A percentile compares a stretch with the other conserved stretches of the same genome.
Evolutionary conservation across 305 asterid species (phyloP).

Genomic region (Petunia hybrid): DNA sequence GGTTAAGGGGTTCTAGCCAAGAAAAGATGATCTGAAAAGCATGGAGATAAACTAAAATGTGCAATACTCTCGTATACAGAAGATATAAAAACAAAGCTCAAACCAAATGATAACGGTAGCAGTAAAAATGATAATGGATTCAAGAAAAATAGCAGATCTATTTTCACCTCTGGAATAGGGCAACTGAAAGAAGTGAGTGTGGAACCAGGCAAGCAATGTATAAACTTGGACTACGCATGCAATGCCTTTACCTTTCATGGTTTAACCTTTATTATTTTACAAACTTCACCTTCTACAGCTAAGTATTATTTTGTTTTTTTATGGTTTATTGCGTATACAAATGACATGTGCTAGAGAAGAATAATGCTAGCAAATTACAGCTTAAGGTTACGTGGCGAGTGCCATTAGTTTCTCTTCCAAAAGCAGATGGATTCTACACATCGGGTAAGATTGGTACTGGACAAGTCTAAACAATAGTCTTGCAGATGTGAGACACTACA

Average conservation of each 20-base stretch:
- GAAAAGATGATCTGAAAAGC: constrained; percentile 17
- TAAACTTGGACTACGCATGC: background rate
- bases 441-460: background rate
- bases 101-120: background rate
- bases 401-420: background rate
- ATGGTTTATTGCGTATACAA: background rate
- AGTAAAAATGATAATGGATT: constrained; percentile 1
- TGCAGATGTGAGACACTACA: background rate
- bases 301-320: background rate
- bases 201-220: background rate
- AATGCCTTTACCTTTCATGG: background rate
- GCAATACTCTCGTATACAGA: background rate
- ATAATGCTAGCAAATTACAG: background rate
- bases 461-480: background rate
- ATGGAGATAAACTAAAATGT: constrained; percentile 2
- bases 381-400: background rate
- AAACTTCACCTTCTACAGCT: background rate
- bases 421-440: background rate
- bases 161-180: constrained; percentile 10
- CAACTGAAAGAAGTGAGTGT: background rate
- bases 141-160: background rate
- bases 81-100: background rate
- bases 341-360: background rate
- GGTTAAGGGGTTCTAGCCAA: background rate
- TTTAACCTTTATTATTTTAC: background rate